Percentiles rank a stretch among this genome's conserved stretches.
Evolutionary conservation across 208 protist genomes (phyloP).

Genomic region (Angomonas ambiguus): DNA sequence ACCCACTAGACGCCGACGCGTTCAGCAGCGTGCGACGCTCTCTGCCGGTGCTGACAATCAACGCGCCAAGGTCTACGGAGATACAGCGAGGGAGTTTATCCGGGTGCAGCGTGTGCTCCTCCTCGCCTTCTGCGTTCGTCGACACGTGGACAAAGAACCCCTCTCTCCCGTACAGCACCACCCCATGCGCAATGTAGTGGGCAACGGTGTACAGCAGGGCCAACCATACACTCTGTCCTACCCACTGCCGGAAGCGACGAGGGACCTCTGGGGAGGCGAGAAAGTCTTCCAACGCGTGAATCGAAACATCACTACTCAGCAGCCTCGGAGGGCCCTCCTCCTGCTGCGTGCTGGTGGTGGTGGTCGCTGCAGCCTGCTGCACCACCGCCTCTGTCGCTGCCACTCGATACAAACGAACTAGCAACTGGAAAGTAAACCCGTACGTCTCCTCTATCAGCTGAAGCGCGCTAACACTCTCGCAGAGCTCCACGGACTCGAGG

Average conservation of each 20-base stretch:
- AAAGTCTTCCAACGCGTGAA: conserved; percentile 43
- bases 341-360: neutral
- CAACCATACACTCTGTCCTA: conserved; percentile 77
- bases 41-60: conserved; percentile 62
- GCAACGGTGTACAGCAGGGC: conserved; percentile 72
- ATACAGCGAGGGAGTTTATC: conserved; percentile 61
- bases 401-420: conserved; percentile 31
- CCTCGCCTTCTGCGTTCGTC: conserved; percentile 1
- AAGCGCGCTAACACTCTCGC: conserved; percentile 34
- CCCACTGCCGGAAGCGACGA: conserved; percentile 32
- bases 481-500: conserved; percentile 37
- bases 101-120: conserved; percentile 54
- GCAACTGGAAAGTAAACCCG: conserved; percentile 35
- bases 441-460: conserved; percentile 34
- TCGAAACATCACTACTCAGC: conserved; percentile 1
- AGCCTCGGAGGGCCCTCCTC: no score
- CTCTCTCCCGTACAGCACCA: conserved; percentile 66
- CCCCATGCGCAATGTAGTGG: conserved; percentile 83
- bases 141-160: conserved; percentile 71
- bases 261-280: conserved; percentile 53
- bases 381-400: neutral
- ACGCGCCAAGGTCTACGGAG: conserved; percentile 50
- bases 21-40: conserved; percentile 63
- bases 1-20: conserved; percentile 12
- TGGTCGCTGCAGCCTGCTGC: neutral